Evolutionary conservation across 2,329 filamentous ascomycete genomes (phyloP).

Genomic region (Microdochium trichocladiopsis): DNA sequence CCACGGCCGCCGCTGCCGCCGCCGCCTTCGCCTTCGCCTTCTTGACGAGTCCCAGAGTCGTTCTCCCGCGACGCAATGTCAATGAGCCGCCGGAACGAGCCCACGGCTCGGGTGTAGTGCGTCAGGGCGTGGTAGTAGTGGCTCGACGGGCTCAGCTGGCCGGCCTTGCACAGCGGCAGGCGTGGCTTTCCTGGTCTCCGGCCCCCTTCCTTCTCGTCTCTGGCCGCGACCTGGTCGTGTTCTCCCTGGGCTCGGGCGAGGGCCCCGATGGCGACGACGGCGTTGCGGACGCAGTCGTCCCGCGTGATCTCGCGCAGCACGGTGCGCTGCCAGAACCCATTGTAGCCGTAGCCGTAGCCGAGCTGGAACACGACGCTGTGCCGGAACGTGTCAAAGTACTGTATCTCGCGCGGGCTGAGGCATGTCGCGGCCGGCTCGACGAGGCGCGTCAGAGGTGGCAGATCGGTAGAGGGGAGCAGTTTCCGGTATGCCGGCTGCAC

Average conservation of each 20-base stretch:
- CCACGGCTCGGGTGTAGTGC: neutral
- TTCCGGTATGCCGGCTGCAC: neutral
- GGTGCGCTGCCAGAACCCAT: neutral
- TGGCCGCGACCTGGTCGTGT: neutral
- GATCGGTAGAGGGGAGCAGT: neutral
- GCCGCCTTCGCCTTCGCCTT: no score
- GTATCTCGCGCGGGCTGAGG: neutral
- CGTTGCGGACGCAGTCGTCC: neutral
- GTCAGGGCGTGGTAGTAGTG: neutral
- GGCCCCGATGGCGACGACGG: neutral
- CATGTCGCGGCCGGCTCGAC: neutral
- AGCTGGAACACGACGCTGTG: neutral
- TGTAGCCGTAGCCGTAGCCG: neutral
- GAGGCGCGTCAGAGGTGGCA: neutral
- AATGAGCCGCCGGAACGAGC: neutral
- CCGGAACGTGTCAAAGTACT: neutral
- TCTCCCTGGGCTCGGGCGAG: neutral
- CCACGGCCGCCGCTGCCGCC: no score
- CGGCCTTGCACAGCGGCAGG: neutral
- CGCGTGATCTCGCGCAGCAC: neutral
- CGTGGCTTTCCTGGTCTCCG: neutral
- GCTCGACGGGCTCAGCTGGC: neutral
- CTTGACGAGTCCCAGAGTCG: neutral
- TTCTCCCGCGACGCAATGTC: neutral
- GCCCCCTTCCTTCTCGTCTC: no score